These are phyloP conservation scores for Ceratocystis cubensis DNA, from an alignment of 2,329 filamentous ascomycete genomes.

Conservation along the genomic window DNA sequence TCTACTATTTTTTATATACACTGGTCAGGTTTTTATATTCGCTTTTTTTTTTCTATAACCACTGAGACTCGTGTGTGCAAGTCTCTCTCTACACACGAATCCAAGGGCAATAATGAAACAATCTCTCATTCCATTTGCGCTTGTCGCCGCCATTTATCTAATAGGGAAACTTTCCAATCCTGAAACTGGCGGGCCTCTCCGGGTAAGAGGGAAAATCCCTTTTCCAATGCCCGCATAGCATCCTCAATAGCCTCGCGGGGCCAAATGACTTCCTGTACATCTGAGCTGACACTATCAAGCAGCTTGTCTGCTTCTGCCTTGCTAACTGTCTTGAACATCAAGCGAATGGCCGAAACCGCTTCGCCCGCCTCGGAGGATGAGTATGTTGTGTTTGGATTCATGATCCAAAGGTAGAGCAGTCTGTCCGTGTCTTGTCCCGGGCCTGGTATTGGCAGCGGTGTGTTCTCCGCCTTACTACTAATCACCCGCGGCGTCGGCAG, in stretches of 20 bases:
- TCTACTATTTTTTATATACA: neutral
- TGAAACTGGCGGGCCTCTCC: conserved; percentile 43
- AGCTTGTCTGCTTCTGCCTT: conserved; percentile 36
- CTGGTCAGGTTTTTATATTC: neutral
- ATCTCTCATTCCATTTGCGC: neutral
- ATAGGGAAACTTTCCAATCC: conserved; percentile 54
- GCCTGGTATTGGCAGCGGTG: neutral
- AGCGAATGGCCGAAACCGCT: conserved; percentile 36
- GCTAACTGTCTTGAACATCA: conserved; percentile 38
- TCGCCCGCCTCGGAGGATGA: conserved; percentile 31
- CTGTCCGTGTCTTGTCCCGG: neutral
- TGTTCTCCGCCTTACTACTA: neutral
- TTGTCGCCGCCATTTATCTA: conserved; percentile 37
- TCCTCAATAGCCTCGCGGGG: conserved; percentile 38
- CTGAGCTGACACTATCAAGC: conserved; percentile 39
- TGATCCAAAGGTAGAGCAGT: conserved; percentile 41
- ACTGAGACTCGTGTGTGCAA: neutral
- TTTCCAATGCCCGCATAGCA: conserved; percentile 34
- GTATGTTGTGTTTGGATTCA: conserved; percentile 44
- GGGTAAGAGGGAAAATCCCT: conserved; percentile 43
- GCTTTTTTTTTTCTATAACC: neutral
- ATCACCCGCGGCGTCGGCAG: conserved; percentile 27
- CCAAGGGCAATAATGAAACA: neutral
- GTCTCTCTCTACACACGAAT: neutral
- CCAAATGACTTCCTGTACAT: conserved; percentile 47